Conservation (phyloP, 352 stramenopile genomes). For the Phytophthora citrophthora region DNA sequence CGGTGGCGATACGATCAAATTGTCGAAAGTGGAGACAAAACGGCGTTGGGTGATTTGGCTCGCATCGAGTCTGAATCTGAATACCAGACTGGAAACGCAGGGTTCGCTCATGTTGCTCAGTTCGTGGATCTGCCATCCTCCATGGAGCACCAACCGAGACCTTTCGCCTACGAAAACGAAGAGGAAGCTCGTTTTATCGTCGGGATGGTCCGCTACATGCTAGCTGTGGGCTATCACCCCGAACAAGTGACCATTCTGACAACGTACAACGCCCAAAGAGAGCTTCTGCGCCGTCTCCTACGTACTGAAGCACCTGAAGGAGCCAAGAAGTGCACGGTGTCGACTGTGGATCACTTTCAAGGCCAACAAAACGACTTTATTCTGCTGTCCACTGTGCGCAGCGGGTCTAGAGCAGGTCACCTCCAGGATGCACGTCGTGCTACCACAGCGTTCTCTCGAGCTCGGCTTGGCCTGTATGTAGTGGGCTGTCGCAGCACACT, state of each 20-base stretch:
- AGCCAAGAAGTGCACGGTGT: slow-evolving; percentile 55
- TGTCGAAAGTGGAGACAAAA: slow-evolving; percentile 13
- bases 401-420: slow-evolving; percentile 84
- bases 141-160: slow-evolving; percentile 72
- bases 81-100: slow-evolving; percentile 83
- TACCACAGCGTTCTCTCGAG: slow-evolving; percentile 92
- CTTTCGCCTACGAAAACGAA: slow-evolving; percentile 95
- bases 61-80: slow-evolving; percentile 16
- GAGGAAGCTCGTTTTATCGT: slow-evolving; percentile 95
- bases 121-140: slow-evolving; percentile 82
- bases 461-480: slow-evolving; percentile 94
- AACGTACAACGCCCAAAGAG: slow-evolving; percentile 96
- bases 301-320: slow-evolving; percentile 22
- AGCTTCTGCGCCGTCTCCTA: slow-evolving; percentile 92
- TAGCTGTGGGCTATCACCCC: slow-evolving; percentile 91
- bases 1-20: slow-evolving; percentile 72
- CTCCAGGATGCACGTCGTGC: slow-evolving; percentile 93
- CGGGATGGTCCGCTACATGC: slow-evolving; percentile 93
- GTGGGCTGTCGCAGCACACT: slow-evolving; percentile 86
- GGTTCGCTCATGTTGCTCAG: slow-evolving; percentile 91
- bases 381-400: slow-evolving; percentile 95
- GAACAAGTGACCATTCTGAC: slow-evolving; percentile 95
- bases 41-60: slow-evolving; percentile 34
- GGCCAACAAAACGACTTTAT: slow-evolving; percentile 96
- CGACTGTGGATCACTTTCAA: slow-evolving; percentile 96